Evolutionary conservation across 371 early-diverging fungal species (phyloP), one percentile per base, ranked within the genome.

Genomic region (Lichtheimia hyalospora): DNA sequence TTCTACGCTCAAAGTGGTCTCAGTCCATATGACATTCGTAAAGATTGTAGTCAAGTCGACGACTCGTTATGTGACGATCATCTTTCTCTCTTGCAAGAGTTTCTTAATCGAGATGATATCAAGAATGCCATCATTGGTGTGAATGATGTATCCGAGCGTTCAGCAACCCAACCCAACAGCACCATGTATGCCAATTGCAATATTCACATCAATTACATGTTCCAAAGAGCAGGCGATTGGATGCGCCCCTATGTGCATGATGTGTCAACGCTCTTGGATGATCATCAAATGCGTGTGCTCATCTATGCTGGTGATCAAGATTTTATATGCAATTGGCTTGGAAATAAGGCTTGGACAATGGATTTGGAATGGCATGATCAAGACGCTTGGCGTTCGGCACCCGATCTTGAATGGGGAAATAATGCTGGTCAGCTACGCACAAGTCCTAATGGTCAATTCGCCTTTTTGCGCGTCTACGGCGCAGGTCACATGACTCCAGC

Each of bases 401-500:
- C 87, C 59, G 89, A 89, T 62, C 64, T 66, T 40, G 68, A 75
- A 42, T 89, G 89, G 88, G 75, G 78, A 46, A 69, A 81, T 28
- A 20, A 28, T 25, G 93, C 88, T 23, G 98, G 98, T 67, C 89
- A 93, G 68, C 80, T 90, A 43, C 87, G 93, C 43, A 69, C 79
- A 8, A 80, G 80, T 52, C 52, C 66, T n/a, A 69, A 72, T 42
- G 85, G 87, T 43, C 81, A 81, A 51, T 83, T 97, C 52, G 89
- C 96, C 44, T 97, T 91, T 82, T 65, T 97, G 63, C 86, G 90
- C 41, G 84, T 92, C 16, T 95, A 86, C 74, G 91, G 85, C 49
- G 96, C 93, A 44, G 97, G 97, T 15, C 97, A 97, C 68, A 96
- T 97, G 96, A 86, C 81, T 49, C 85, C 85, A 54, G 81, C 84